Base-by-base conservation (phyloP, 202 grass and related monocot genomes). In the Zoysia matrella region DNA sequence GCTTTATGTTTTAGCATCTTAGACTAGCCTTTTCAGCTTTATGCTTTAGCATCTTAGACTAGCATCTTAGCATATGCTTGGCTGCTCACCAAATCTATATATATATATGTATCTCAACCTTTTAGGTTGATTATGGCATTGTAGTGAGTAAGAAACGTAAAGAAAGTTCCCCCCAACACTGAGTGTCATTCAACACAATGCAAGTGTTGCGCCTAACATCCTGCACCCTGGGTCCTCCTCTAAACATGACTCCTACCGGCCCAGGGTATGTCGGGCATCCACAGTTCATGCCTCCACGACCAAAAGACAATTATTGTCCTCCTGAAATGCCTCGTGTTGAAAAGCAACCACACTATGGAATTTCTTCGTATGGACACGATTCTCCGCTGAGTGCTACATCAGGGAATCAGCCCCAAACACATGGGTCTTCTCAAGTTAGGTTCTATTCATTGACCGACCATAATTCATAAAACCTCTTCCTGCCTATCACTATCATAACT, bases 311-410 rank as follows among this genome's bases (percentile, higher is more conserved):
- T 73, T 95, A 88, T 86, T 95, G 93, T 76, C 92, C 92, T 82
- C 90, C 90, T 64, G 92, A 95, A 44, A 30, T 88, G 46, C 88
- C 87, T 45, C 87, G 87, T 55, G 67, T 93, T 39, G 91, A 95
- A 57, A 99, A 95, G 61, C 96, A 89, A 66, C 96, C 87, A 11
- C 90, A 94, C 62, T 92, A 91, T 82, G 90, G 88, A 42, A 88
- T 94, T 82, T 94, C 92, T 84, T 81, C 90, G 41, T 95, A 95
- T 89, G 89, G 90, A 54, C 96, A 85, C 11, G 91, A 95, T 56
- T 82, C 82, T 77, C 73, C 77, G n/a, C n/a, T n/a, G 15, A 82
- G 65, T 69, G 80, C 74, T 81, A 62, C 78, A 15, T 65, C 89
- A 51, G 80, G 88, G 76, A 92, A 88, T 89, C 94, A 94, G 62